Conservation (phyloP, 345 rosid genomes). For the Arabidopsis suecica region DNA sequence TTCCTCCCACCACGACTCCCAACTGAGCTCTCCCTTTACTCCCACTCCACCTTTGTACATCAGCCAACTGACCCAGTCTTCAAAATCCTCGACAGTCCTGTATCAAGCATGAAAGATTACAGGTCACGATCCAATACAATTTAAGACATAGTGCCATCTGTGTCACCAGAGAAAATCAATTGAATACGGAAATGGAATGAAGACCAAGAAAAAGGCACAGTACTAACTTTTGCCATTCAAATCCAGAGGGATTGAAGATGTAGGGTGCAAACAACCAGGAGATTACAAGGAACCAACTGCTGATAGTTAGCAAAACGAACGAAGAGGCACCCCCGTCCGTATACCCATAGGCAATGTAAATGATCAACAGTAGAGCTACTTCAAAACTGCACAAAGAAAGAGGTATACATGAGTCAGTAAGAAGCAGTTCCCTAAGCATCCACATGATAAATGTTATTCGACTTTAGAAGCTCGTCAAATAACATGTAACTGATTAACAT, state of each 20-base stretch:
- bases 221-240: slow-evolving; percentile 99
- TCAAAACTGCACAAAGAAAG: slow-evolving; percentile 67
- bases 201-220: slow-evolving; percentile 15
- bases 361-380: slow-evolving; percentile 93
- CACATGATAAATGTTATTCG: slow-evolving; percentile 1
- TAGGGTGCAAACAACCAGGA: slow-evolving; percentile 99
- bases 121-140: slow-evolving; percentile 13
- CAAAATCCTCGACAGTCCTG: slow-evolving; percentile 99
- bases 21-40: slow-evolving; percentile 94
- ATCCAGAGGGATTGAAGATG: slow-evolving; percentile 98
- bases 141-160: slow-evolving; percentile 13
- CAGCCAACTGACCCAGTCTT: slow-evolving; percentile 97
- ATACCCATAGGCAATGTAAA: slow-evolving; percentile 94
- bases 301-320: slow-evolving; percentile 77
- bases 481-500: slow-evolving; percentile 19
- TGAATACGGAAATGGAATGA: slow-evolving; percentile 12
- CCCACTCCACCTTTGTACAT: slow-evolving; percentile 99
- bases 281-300: slow-evolving; percentile 98
- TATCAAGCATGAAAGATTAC: slow-evolving; percentile 20
- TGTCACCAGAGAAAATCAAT: slow-evolving; percentile 14
- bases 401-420: slow-evolving; percentile 15
- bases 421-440: slow-evolving; percentile 19
- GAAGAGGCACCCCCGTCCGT: slow-evolving; percentile 74
- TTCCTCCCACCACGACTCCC: slow-evolving; percentile 99
- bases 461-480: slow-evolving; percentile 18